Conservation (phyloP, 83 land plant genomes). For the Picea abies region DNA sequence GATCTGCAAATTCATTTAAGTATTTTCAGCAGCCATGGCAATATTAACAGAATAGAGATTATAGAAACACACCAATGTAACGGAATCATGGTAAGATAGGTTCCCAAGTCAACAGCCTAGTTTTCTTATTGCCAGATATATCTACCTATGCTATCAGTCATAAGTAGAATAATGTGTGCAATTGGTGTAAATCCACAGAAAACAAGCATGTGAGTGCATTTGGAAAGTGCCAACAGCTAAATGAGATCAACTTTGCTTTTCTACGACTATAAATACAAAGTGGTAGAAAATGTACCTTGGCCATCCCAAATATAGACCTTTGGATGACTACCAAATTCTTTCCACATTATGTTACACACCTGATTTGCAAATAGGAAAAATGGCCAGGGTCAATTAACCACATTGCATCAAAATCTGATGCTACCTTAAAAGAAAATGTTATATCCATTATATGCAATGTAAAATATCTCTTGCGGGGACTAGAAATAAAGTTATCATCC, state of each 20-base stretch:
- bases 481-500: not conserved
- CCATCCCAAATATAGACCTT: constrained; percentile 94
- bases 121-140: not conserved
- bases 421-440: not conserved
- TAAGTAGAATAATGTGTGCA: not conserved
- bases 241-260: not conserved
- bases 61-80: not conserved
- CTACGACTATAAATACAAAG: not conserved
- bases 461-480: not conserved
- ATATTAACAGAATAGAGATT: not conserved
- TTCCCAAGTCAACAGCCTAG: not conserved
- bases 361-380: constrained; percentile 26
- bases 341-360: constrained; percentile 59
- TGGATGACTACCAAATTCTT: constrained; percentile 72
- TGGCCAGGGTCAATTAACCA: not conserved
- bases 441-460: constrained; percentile 11
- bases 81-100: not conserved
- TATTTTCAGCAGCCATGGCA: not conserved
- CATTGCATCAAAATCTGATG: not conserved
- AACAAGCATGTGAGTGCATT: not conserved
- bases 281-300: constrained; percentile 47
- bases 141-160: not conserved
- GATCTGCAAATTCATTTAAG: constrained; percentile 52
- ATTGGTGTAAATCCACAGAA: not conserved
- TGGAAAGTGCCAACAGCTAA: too few species aligned